phyloP scores from a whole-genome alignment of 768 basidiomycete genomes.

The Lactarius deliciosus region DNA sequence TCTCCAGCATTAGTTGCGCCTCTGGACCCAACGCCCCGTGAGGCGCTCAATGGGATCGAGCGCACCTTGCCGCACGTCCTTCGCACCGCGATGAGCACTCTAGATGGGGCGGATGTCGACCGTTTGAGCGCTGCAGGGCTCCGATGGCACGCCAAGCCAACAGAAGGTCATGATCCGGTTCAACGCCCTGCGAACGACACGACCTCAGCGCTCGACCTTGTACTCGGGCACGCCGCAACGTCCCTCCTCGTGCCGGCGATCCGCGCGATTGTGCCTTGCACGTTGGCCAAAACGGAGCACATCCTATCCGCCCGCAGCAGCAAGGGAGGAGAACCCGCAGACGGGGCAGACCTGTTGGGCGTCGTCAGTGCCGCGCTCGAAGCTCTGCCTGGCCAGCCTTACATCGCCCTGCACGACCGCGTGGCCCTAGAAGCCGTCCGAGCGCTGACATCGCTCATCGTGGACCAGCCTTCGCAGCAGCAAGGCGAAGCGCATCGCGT shows the following conservation, averaged over 20 bases:
- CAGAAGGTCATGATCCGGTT: background rate
- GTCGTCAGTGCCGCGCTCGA: constrained; percentile 4
- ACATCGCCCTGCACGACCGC: constrained; percentile 2
- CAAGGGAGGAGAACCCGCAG: background rate
- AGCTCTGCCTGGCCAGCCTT: background rate
- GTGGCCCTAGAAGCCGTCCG: constrained; percentile 18
- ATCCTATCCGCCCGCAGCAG: background rate
- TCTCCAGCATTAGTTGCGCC: background rate
- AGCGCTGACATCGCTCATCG: constrained; percentile 16
- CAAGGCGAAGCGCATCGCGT: constrained; percentile 5
- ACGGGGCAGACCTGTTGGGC: constrained; percentile 8
- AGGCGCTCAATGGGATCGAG: constrained; percentile 9
- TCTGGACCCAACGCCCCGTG: constrained; percentile 6
- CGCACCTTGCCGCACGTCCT: constrained; percentile 10
- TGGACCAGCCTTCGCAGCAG: background rate
- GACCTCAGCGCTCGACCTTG: constrained; percentile 2
- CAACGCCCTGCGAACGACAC: background rate
- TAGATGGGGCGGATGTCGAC: constrained; percentile 1
- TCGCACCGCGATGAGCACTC: background rate
- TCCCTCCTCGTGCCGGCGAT: constrained; percentile 18
- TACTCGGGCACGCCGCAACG: constrained; percentile 8
- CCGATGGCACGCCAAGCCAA: background rate
- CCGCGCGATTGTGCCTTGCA: constrained; percentile 18
- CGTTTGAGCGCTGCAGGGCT: background rate
- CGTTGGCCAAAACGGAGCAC: constrained; percentile 13